phyloP scores from a whole-genome alignment of 179 eudicot genomes.

The Carnegiea gigantea region DNA sequence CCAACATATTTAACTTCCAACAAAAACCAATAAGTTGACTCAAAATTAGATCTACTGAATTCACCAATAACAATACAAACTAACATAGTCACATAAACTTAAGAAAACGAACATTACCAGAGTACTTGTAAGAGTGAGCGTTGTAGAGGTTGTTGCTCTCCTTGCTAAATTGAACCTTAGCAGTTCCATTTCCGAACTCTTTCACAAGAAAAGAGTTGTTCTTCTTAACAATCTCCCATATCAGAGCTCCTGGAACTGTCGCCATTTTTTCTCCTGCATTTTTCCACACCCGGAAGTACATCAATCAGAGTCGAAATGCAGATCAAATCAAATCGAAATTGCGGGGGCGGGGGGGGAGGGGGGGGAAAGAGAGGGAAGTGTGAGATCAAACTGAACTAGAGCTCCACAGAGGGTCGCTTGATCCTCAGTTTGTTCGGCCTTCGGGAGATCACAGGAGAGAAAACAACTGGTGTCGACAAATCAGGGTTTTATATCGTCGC shows the following conservation, averaged over 20 bases:
- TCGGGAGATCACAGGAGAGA: constrained; percentile 7
- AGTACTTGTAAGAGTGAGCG: constrained; percentile 75
- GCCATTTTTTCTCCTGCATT: constrained; percentile 53
- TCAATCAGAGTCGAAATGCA: background rate
- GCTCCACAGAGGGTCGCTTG: constrained; percentile 8
- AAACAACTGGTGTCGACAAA: constrained; percentile 2
- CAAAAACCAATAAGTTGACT: background rate
- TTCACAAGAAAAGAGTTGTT: constrained; percentile 87
- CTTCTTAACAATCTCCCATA: constrained; percentile 98
- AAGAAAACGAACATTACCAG: constrained; percentile 40
- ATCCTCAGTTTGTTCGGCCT: background rate
- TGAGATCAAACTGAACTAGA: constrained; percentile 2
- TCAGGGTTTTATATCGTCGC: constrained; percentile 32
- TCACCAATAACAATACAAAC: background rate
- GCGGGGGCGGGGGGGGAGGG: too few species aligned
- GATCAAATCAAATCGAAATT: background rate
- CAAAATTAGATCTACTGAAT: background rate
- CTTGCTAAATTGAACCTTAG: constrained; percentile 69
- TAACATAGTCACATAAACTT: background rate
- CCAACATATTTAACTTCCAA: background rate
- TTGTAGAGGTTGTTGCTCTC: constrained; percentile 90
- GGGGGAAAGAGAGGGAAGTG: background rate
- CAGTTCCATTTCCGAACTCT: constrained; percentile 82
- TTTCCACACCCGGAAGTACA: background rate
- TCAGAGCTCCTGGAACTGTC: constrained; percentile 75